Conservation (phyloP, 805 yeast genomes). For the Geotrichum ghanense region DNA sequence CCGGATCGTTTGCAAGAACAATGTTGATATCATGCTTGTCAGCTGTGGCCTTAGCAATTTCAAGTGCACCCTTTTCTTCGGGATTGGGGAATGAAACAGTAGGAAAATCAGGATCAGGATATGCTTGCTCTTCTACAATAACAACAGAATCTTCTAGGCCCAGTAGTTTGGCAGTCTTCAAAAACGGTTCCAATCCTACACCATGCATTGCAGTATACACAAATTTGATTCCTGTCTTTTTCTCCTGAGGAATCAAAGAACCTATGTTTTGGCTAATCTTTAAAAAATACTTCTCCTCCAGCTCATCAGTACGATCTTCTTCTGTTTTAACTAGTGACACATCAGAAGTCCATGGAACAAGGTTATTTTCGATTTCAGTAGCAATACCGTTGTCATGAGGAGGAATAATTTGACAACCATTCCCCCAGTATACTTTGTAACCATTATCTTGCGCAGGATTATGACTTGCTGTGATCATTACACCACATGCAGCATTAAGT, state of each 20-base stretch:
- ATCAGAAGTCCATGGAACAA: constrained; percentile 48
- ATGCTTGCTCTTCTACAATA: constrained; percentile 50
- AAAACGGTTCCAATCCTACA: constrained; percentile 62
- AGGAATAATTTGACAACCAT: constrained; percentile 93
- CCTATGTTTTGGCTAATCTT: constrained; percentile 5
- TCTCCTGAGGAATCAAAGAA: constrained; percentile 1
- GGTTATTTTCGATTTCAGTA: constrained; percentile 42
- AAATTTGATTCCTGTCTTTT: constrained; percentile 24
- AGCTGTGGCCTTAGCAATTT: constrained; percentile 55
- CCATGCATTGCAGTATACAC: constrained; percentile 97
- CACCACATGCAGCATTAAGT: constrained; percentile 60
- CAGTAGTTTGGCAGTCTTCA: constrained; percentile 29
- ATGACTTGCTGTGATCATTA: constrained; percentile 82
- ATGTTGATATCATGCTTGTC: constrained; percentile 36
- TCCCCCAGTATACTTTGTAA: constrained; percentile 83
- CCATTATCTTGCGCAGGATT: constrained; percentile 60
- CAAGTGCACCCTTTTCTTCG: constrained; percentile 87
- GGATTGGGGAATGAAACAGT: constrained; percentile 92
- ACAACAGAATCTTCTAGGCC: constrained; percentile 24
- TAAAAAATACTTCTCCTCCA: constrained; percentile 10
- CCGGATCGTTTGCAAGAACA: constrained; percentile 90
- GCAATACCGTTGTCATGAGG: constrained; percentile 80
- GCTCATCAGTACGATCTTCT: constrained; percentile 20
- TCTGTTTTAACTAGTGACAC: constrained; percentile 31
- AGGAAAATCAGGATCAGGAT: constrained; percentile 77